Conservation (phyloP, 1,284 basidiomycete genomes). For the Psilocybe mexicana region DNA sequence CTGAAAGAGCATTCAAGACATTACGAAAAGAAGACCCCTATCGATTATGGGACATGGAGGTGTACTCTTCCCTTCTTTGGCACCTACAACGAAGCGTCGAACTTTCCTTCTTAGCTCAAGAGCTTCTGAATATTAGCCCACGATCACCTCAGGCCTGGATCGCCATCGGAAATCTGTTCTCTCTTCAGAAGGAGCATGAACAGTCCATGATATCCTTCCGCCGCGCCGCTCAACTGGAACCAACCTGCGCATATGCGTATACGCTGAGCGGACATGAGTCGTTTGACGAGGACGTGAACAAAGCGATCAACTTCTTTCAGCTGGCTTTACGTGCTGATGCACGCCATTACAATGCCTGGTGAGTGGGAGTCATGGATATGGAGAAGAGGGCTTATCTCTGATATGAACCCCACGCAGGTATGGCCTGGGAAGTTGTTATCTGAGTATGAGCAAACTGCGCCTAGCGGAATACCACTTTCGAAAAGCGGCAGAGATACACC, state of each 20-base stretch:
- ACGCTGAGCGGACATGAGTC: conserved; percentile 94
- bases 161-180: conserved; percentile 91
- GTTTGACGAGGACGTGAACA: conserved; percentile 89
- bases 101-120: conserved; percentile 88
- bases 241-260: conserved; percentile 87
- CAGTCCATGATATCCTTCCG: conserved; percentile 92
- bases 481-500: conserved; percentile 87
- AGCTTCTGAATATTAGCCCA: conserved; percentile 80
- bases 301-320: conserved; percentile 88
- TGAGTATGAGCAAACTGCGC: conserved; percentile 86
- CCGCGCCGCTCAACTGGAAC: conserved; percentile 83
- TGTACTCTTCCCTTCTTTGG: conserved; percentile 93
- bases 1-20: conserved; percentile 83
- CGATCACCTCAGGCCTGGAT: conserved; percentile 91
- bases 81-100: conserved; percentile 81
- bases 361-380: conserved; percentile 25
- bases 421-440: conserved; percentile 93
- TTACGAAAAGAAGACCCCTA: conserved; percentile 83
- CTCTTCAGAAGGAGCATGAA: conserved; percentile 85
- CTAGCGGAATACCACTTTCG: conserved; percentile 94
- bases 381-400: conserved; percentile 26
- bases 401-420: conserved; percentile 64
- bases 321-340: conserved; percentile 84
- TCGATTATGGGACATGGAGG: conserved; percentile 87
- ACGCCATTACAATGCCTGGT: conserved; percentile 96